Percentiles rank a stretch among this genome's conserved stretches.
Evolutionary conservation across 1,284 basidiomycete genomes (phyloP).

Genomic region (Bjerkandera adusta): DNA sequence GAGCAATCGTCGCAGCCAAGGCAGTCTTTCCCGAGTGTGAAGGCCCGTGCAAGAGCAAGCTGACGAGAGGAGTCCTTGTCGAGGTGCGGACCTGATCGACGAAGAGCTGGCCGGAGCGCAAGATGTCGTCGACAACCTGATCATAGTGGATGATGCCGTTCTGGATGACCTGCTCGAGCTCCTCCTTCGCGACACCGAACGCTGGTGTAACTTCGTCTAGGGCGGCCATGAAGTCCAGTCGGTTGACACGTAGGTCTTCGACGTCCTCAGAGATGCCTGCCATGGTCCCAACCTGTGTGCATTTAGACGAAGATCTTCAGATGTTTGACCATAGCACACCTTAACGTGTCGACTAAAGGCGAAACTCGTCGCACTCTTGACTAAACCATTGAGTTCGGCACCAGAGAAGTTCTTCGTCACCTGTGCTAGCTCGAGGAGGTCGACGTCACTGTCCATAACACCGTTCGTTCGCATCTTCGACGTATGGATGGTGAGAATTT

Average conservation of each 20-base stretch:
- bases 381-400: conserved; percentile 93
- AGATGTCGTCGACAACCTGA: conserved; percentile 71
- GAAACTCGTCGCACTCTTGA: conserved; percentile 98
- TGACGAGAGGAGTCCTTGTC: conserved; percentile 90
- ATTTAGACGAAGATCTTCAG: neutral
- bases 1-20: conserved; percentile 92
- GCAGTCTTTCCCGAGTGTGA: conserved; percentile 96
- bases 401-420: conserved; percentile 98
- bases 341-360: conserved; percentile 96
- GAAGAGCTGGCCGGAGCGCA: conserved; percentile 89
- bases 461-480: conserved; percentile 90
- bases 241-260: conserved; percentile 88
- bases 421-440: conserved; percentile 80
- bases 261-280: conserved; percentile 96
- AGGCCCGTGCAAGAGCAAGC: conserved; percentile 86
- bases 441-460: conserved; percentile 89
- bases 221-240: conserved; percentile 88
- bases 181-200: conserved; percentile 98
- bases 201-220: conserved; percentile 96
- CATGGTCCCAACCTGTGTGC: conserved; percentile 79
- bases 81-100: conserved; percentile 95
- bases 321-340: neutral
- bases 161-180: conserved; percentile 90
- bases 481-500: conserved; percentile 97
- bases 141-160: conserved; percentile 97